These are phyloP conservation scores for Penicillium argentinense DNA, from an alignment of 495 filamentous ascomycete species.

Conservation along the genomic window DNA sequence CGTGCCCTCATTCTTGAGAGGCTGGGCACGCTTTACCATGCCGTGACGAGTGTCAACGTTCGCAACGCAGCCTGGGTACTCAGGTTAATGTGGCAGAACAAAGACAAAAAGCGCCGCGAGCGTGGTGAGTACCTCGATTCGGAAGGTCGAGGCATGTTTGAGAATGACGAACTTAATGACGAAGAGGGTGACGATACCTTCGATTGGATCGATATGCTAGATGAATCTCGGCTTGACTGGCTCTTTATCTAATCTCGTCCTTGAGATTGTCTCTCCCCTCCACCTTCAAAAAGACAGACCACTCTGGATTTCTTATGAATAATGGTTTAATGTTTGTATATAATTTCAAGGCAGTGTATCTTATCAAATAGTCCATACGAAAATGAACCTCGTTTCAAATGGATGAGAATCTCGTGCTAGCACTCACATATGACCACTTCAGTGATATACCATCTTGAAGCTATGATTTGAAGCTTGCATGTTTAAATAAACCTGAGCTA, in stretches of 20 bases:
- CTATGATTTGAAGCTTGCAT: too few relatives aligned
- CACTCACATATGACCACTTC: too few relatives aligned
- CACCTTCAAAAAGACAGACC: background rate
- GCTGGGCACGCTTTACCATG: slow-evolving; percentile 38
- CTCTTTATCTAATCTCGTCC: slow-evolving; percentile 47
- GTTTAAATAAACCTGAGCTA: too few relatives aligned
- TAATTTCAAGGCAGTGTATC: slow-evolving; percentile 2
- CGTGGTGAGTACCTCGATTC: background rate
- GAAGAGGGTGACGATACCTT: slow-evolving; percentile 24
- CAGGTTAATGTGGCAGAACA: slow-evolving; percentile 48
- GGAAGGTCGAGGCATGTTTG: too few relatives aligned
- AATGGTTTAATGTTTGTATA: slow-evolving; percentile 12
- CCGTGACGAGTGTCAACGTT: slow-evolving; percentile 45
- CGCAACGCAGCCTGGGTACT: slow-evolving; percentile 49
- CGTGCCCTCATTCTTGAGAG: slow-evolving; percentile 37
- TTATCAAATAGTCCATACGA: background rate
- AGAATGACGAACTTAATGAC: slow-evolving; percentile 6
- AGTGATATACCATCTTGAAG: too few relatives aligned
- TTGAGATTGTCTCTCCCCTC: too few relatives aligned
- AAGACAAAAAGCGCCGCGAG: slow-evolving; percentile 31
- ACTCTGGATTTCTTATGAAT: slow-evolving; percentile 3
- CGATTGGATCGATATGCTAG: slow-evolving; percentile 49
- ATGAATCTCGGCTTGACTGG: slow-evolving; percentile 46
- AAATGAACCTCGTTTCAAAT: too few relatives aligned
- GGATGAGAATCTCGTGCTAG: too few relatives aligned